Evolutionary conservation across 176 grass and related monocot genomes (phyloP).

Genomic region (Carex scoparia): DNA sequence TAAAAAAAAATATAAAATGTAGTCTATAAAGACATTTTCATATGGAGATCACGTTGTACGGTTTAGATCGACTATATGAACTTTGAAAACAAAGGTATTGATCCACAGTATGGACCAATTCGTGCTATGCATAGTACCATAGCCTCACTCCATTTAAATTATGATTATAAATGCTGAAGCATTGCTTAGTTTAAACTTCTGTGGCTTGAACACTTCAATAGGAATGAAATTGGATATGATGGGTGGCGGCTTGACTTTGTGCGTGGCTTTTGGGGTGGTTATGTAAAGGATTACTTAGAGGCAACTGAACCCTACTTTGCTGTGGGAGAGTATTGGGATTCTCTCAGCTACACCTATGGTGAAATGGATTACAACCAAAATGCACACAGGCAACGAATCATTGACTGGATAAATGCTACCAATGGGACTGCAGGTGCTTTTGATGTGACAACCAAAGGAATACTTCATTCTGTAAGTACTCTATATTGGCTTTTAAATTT

Average conservation of each 20-base stretch:
- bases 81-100: no score
- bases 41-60: no score
- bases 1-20: no score
- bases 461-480: constrained; percentile 82
- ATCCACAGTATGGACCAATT: no score
- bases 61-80: no score
- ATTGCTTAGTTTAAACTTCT: background rate
- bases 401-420: constrained; percentile 98
- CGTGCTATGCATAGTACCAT: no score
- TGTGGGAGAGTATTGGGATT: constrained; percentile 99
- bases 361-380: constrained; percentile 99
- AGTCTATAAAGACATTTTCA: no score
- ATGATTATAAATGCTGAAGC: background rate
- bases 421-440: constrained; percentile 84
- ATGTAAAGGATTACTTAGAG: constrained; percentile 96
- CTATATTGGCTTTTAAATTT: background rate
- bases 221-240: constrained; percentile 93
- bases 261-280: constrained; percentile 99
- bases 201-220: background rate
- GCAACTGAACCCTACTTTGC: constrained; percentile 79
- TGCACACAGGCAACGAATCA: constrained; percentile 94
- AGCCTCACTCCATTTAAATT: background rate
- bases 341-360: constrained; percentile 95
- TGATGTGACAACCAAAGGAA: constrained; percentile 98
- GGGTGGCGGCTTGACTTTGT: constrained; percentile 98